phyloP scores from a whole-genome alignment of 73 alveolate species.

The Tetrahymena elliotti region DNA sequence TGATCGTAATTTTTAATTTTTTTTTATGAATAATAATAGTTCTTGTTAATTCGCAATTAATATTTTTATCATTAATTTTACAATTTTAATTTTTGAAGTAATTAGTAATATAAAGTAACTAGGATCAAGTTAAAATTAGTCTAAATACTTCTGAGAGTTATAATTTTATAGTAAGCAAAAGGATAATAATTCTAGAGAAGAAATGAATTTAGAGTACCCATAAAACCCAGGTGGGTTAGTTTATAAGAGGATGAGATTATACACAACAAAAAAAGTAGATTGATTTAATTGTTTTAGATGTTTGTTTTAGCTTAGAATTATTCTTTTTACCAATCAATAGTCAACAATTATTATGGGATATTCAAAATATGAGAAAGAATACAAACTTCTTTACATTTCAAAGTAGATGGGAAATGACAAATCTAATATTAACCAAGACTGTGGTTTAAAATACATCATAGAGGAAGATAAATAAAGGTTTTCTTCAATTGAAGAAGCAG shows the following conservation, averaged over 20 bases:
- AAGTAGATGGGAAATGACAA: not conserved
- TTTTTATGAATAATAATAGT: no score
- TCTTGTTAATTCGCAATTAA: not conserved
- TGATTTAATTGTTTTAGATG: not conserved
- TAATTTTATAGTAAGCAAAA: not conserved
- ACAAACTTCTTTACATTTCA: not conserved
- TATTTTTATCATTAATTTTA: no score
- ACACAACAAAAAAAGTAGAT: conserved; percentile 2
- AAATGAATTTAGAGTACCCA: conserved; percentile 13
- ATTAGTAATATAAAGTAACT: not conserved
- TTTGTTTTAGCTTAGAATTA: not conserved
- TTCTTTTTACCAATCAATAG: not conserved
- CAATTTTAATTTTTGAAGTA: not conserved
- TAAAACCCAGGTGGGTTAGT: conserved; percentile 15
- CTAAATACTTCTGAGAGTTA: not conserved
- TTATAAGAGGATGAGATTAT: conserved; percentile 15
- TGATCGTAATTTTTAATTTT: not conserved
- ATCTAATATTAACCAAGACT: not conserved
- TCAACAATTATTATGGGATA: conserved; percentile 12
- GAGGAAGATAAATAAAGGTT: conserved; percentile 19
- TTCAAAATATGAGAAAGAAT: not conserved
- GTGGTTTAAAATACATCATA: not conserved
- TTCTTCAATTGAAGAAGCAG: conserved; percentile 18
- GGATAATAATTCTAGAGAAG: not conserved
- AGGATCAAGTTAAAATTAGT: not conserved